Conservation (phyloP, 2,329 filamentous ascomycete genomes). For the Arthrobotrys pseudoclavata region DNA sequence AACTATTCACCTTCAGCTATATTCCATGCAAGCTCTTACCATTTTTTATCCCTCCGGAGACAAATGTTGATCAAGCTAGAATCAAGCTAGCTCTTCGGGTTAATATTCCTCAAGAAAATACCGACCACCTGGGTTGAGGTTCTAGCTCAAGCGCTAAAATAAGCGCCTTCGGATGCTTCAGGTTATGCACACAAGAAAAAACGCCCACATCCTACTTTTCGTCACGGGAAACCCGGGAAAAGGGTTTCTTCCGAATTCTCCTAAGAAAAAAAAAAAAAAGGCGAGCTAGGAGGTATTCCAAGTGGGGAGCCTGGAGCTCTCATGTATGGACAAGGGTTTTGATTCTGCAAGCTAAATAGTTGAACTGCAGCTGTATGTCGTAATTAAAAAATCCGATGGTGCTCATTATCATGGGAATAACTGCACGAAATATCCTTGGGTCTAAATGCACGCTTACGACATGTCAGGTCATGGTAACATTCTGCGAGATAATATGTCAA, state of each 20-base stretch:
- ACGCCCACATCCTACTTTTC: not conserved
- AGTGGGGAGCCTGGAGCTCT: slow-evolving; percentile 24
- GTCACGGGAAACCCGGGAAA: not conserved
- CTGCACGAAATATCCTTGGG: slow-evolving; percentile 13
- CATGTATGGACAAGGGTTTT: not conserved
- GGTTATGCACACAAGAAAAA: slow-evolving; percentile 11
- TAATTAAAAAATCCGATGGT: slow-evolving; percentile 9
- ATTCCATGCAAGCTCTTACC: too few species aligned
- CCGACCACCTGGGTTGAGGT: not conserved
- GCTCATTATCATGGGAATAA: slow-evolving; percentile 12
- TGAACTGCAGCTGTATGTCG: slow-evolving; percentile 12
- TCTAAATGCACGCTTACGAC: slow-evolving; percentile 25
- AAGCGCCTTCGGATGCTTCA: slow-evolving; percentile 40
- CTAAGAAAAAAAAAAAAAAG: not conserved
- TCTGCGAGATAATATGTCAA: not conserved
- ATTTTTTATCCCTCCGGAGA: too few species aligned
- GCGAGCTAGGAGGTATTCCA: not conserved
- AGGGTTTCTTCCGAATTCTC: not conserved
- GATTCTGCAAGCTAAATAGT: not conserved
- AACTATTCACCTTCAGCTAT: too few species aligned
- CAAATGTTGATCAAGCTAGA: not conserved
- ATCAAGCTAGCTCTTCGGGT: not conserved
- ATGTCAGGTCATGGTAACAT: not conserved
- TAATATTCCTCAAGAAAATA: not conserved
- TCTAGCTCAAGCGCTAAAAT: slow-evolving; percentile 41